Evolutionary conservation across 495 filamentous ascomycete genomes (phyloP).

Genomic region (Penicillium canariense): DNA sequence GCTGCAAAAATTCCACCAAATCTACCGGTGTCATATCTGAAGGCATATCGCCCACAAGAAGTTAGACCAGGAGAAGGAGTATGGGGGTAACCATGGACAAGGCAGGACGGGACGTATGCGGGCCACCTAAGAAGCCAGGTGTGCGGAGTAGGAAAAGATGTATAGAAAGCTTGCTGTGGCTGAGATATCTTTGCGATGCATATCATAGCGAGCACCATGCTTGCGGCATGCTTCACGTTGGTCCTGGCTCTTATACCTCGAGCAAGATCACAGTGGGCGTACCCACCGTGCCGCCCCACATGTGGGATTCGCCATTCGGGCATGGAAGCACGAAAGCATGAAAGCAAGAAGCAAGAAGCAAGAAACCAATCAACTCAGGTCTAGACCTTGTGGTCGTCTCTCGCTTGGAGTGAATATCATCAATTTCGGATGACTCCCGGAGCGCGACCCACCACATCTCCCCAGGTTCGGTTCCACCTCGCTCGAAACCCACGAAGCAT

Average conservation of each 20-base stretch:
- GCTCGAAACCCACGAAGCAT: background rate
- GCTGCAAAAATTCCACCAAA: constrained; percentile 6
- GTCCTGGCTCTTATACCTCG: background rate
- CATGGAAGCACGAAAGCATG: background rate
- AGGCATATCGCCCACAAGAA: constrained; percentile 9
- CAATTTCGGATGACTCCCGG: background rate
- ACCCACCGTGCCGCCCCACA: constrained; percentile 3
- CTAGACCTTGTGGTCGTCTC: background rate
- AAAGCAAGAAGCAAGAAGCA: no score
- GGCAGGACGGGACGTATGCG: background rate
- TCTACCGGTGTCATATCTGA: background rate
- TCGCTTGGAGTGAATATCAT: background rate
- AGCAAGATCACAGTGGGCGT: background rate
- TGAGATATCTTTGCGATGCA: background rate
- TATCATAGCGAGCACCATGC: background rate
- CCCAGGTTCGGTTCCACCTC: background rate
- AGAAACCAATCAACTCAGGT: background rate
- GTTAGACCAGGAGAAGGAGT: constrained; percentile 7
- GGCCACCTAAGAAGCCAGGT: no score
- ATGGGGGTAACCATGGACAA: background rate
- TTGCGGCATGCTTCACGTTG: background rate
- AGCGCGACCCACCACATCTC: background rate
- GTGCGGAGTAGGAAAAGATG: background rate
- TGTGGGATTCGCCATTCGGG: background rate
- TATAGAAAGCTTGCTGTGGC: background rate